Evolutionary conservation across 345 rosid species (phyloP).

Genomic region (Camelina sativa): DNA sequence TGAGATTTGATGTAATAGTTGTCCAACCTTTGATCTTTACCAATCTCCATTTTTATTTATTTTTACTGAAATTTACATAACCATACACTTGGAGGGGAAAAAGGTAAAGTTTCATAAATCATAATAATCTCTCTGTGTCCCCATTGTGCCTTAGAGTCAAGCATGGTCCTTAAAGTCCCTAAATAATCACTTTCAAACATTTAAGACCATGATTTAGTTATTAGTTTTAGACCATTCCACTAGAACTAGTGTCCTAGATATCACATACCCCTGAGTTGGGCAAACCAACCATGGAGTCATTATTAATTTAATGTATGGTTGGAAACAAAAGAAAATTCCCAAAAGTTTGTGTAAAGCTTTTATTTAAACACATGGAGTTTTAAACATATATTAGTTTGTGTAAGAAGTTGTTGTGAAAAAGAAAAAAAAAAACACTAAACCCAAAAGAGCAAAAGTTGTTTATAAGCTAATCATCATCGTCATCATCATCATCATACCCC

Average conservation of each 20-base stretch:
- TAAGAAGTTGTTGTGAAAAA: constrained; percentile 30
- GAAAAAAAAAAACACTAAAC: constrained; percentile 20
- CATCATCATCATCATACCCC: constrained; percentile 19
- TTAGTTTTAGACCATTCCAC: background rate
- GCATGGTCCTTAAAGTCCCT: background rate
- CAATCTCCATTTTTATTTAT: background rate
- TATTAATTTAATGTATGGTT: no score
- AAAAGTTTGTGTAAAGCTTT: constrained; percentile 39
- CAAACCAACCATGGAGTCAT: no score
- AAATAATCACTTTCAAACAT: background rate
- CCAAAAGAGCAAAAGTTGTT: constrained; percentile 8
- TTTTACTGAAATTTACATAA: background rate
- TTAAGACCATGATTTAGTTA: background rate
- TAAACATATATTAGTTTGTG: constrained; percentile 34
- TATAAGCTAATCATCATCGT: constrained; percentile 34
- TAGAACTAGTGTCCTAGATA: background rate
- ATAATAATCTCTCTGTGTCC: constrained; percentile 1
- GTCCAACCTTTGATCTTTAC: constrained; percentile 7
- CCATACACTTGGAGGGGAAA: constrained; percentile 32
- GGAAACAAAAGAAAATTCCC: background rate
- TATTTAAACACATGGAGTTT: constrained; percentile 36
- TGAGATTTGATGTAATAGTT: constrained; percentile 3
- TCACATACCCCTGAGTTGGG: background rate
- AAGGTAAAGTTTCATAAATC: constrained; percentile 4
- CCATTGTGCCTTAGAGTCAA: background rate